These are phyloP conservation scores for Diaporthe eres DNA, from an alignment of 2,329 filamentous ascomycete species.

Conservation along the genomic window DNA sequence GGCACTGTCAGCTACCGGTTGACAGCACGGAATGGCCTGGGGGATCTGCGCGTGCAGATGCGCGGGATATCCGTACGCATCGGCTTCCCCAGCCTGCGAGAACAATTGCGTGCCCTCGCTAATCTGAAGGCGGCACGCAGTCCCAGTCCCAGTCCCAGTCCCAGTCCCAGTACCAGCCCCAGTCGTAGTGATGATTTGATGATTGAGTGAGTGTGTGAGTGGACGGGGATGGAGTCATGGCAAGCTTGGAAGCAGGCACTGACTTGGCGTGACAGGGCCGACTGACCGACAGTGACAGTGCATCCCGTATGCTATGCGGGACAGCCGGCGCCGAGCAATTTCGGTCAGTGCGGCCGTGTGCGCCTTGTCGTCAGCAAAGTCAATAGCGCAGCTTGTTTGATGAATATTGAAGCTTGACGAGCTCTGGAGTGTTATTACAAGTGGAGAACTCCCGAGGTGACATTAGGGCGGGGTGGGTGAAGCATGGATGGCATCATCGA, in stretches of 20 bases:
- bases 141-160: not conserved
- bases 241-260: not conserved
- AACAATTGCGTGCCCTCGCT: conserved; percentile 23
- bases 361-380: conserved; percentile 27
- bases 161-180: not conserved
- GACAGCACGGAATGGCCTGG: conserved; percentile 3
- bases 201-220: not conserved
- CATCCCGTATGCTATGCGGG: conserved; percentile 7
- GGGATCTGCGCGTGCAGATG: conserved; percentile 1
- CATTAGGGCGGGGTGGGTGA: conserved; percentile 28
- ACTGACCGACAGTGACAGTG: not conserved
- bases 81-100: conserved; percentile 22
- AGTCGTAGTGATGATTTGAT: conserved; percentile 1
- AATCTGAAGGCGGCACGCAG: conserved; percentile 2
- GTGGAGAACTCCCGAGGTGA: conserved; percentile 26
- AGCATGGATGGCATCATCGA: conserved; percentile 32
- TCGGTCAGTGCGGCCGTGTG: conserved; percentile 31
- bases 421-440: conserved; percentile 30
- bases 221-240: conserved; percentile 6
- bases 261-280: not conserved
- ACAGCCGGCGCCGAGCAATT: conserved; percentile 32
- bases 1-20: not conserved
- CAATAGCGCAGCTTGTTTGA: conserved; percentile 31
- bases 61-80: conserved; percentile 17
- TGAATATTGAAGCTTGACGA: conserved; percentile 34